These are phyloP conservation scores for Adansonia digitata DNA, from an alignment of 345 rosid genomes.

Conservation along the genomic window DNA sequence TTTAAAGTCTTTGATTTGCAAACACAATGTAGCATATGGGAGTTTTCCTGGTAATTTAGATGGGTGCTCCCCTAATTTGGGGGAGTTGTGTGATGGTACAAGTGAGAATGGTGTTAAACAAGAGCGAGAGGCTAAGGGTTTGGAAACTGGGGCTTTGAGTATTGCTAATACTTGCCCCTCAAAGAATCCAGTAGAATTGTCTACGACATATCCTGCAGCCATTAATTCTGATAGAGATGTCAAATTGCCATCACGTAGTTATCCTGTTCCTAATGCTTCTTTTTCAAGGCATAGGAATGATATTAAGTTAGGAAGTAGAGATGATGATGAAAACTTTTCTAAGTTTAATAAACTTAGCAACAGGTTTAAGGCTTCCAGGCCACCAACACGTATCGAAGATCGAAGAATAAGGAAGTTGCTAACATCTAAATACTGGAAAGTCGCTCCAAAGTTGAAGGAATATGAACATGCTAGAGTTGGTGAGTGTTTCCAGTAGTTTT, in stretches of 20 bases:
- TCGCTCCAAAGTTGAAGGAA: constrained; percentile 50
- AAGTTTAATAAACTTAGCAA: constrained; percentile 48
- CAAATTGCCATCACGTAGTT: constrained; percentile 29
- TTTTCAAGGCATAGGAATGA: constrained; percentile 47
- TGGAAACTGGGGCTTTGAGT: constrained; percentile 34
- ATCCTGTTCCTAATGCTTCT: constrained; percentile 31
- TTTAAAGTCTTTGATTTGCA: constrained; percentile 27
- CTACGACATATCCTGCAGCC: constrained; percentile 29
- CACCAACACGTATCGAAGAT: constrained; percentile 45
- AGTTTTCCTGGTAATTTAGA: constrained; percentile 22
- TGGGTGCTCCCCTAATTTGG: constrained; percentile 26
- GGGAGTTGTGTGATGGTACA: constrained; percentile 27
- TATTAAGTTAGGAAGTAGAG: constrained; percentile 52
- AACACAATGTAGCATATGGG: constrained; percentile 18
- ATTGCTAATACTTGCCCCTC: constrained; percentile 17
- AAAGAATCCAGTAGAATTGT: constrained; percentile 35
- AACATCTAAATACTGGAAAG: constrained; percentile 61
- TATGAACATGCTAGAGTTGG: constrained; percentile 56
- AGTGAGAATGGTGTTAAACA: constrained; percentile 24
- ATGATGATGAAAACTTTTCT: constrained; percentile 63
- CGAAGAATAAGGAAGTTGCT: constrained; percentile 56
- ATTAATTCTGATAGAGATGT: constrained; percentile 33
- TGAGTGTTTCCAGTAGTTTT: constrained; percentile 26
- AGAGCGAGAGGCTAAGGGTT: constrained; percentile 21
- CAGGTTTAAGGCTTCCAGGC: constrained; percentile 54